A percentile compares a stretch with the other conserved stretches of the same genome.
Conservation (phyloP, 352 stramenopile genomes). For the Phytopythium mirpurense region DNA sequence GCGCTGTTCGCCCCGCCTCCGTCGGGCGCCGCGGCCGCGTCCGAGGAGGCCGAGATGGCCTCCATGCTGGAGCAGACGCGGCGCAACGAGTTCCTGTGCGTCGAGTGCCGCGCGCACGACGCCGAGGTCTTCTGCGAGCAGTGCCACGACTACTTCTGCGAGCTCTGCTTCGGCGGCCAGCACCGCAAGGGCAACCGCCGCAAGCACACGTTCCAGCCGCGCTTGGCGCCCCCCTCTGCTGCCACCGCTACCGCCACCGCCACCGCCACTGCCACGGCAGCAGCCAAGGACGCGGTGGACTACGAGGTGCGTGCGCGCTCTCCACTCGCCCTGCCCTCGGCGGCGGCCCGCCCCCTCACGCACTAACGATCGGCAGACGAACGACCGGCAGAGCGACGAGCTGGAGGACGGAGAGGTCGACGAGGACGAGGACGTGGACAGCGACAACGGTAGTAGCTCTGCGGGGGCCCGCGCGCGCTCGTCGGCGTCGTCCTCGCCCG, state of each 20-base stretch:
- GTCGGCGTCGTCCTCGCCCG: slow-evolving; percentile 4
- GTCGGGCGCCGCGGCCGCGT: slow-evolving; percentile 8
- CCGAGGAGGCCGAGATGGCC: slow-evolving; percentile 19
- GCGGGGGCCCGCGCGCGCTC: slow-evolving; percentile 12
- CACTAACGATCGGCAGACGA: no score
- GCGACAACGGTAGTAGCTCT: slow-evolving; percentile 29
- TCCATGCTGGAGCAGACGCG: slow-evolving; percentile 24
- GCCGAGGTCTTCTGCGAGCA: slow-evolving; percentile 83
- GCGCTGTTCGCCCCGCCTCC: slow-evolving; percentile 37
- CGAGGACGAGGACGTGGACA: slow-evolving; percentile 31
- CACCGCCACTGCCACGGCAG: no score
- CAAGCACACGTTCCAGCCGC: slow-evolving; percentile 73
- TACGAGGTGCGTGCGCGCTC: slow-evolving; percentile 24
- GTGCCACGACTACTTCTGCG: slow-evolving; percentile 87
- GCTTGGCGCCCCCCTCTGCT: slow-evolving; percentile 17
- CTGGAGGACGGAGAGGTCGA: slow-evolving; percentile 23
- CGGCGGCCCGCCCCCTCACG: no score
- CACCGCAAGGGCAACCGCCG: slow-evolving; percentile 81
- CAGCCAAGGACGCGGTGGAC: slow-evolving; percentile 28
- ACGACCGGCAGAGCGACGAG: slow-evolving; percentile 26
- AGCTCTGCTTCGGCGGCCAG: slow-evolving; percentile 77
- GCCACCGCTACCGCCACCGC: not conserved
- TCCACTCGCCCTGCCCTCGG: no score
- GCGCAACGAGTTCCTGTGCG: slow-evolving; percentile 46
- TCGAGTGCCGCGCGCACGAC: slow-evolving; percentile 65